A percentile compares a stretch with the other conserved stretches of the same genome.
Conservation (phyloP, 768 basidiomycete species). For the Boletus pseudo-olivaceus region DNA sequence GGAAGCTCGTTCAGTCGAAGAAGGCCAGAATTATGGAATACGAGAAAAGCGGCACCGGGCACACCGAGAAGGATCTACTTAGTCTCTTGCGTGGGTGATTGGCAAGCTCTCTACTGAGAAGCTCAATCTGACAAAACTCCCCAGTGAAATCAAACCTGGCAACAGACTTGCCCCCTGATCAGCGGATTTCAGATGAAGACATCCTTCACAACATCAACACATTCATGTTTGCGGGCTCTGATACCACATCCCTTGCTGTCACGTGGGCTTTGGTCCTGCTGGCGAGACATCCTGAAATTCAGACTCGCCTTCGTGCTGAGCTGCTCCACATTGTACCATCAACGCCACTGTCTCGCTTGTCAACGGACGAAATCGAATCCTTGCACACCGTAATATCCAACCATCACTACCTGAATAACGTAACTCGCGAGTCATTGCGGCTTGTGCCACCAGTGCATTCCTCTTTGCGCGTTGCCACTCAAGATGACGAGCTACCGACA, state of each 20-base stretch:
- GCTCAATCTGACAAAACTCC: conserved; percentile 5
- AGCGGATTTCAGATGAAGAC: conserved; percentile 83
- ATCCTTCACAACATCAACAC: conserved; percentile 84
- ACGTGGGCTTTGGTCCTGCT: conserved; percentile 84
- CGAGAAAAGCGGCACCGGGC: conserved; percentile 46
- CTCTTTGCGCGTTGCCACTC: conserved; percentile 71
- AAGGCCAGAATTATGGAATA: conserved; percentile 67
- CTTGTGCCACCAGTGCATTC: conserved; percentile 79
- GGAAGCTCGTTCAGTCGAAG: conserved; percentile 74
- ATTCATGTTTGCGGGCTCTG: conserved; percentile 88
- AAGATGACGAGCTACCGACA: conserved; percentile 75
- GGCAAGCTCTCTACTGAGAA: neutral
- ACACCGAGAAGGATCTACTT: conserved; percentile 71
- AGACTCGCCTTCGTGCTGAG: conserved; percentile 70
- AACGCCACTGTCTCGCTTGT: conserved; percentile 42
- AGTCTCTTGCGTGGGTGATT: conserved; percentile 64
- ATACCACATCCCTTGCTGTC: conserved; percentile 77
- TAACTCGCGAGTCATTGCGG: conserved; percentile 73
- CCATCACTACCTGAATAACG: conserved; percentile 72
- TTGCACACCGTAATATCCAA: conserved; percentile 52
- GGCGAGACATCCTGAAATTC: conserved; percentile 61
- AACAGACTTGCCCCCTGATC: conserved; percentile 60
- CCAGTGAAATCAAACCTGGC: conserved; percentile 83
- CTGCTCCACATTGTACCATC: conserved; percentile 46
- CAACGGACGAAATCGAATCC: conserved; percentile 63